Percentiles rank a stretch among this genome's conserved stretches.
Conservation (phyloP, 1,284 basidiomycete species). For the Tranzscheliella williamsii region DNA sequence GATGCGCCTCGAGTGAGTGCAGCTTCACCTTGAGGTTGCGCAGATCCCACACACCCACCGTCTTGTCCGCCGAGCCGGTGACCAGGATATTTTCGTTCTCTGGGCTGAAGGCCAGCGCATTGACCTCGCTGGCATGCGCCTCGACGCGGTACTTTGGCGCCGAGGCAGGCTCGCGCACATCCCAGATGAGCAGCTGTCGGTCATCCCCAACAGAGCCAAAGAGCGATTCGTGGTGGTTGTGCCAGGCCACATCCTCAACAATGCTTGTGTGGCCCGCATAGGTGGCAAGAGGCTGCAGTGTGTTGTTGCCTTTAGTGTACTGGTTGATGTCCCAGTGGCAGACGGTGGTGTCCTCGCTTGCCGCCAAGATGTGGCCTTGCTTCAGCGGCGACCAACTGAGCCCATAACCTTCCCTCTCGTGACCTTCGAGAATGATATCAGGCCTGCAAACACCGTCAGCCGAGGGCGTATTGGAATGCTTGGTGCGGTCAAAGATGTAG, state of each 20-base stretch:
- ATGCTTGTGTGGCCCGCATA: conserved; percentile 70
- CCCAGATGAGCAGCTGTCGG: conserved; percentile 92
- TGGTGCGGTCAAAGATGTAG: conserved; percentile 92
- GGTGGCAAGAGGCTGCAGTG: conserved; percentile 77
- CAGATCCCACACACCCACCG: conserved; percentile 84
- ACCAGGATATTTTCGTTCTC: conserved; percentile 80
- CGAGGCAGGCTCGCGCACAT: conserved; percentile 70
- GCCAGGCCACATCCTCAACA: conserved; percentile 95
- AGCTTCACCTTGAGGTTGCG: conserved; percentile 75
- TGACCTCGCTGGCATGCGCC: conserved; percentile 87
- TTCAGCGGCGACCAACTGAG: conserved; percentile 81
- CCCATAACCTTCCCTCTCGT: conserved; percentile 92
- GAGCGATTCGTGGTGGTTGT: conserved; percentile 77
- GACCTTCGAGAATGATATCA: conserved; percentile 86
- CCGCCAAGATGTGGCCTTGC: conserved; percentile 86
- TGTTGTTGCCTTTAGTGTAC: conserved; percentile 78
- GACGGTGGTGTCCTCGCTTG: conserved; percentile 93
- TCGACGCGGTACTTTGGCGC: conserved; percentile 73
- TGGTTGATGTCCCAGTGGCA: conserved; percentile 94
- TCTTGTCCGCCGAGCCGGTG: conserved; percentile 95
- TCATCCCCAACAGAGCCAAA: conserved; percentile 98
- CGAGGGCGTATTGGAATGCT: conserved; percentile 90
- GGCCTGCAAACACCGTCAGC: conserved; percentile 78
- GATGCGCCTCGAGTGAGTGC: conserved; percentile 90
- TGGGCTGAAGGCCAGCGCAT: conserved; percentile 87